These are phyloP conservation scores for Fusarium lyarnte DNA, from an alignment of 2,329 filamentous ascomycete genomes.

Conservation along the genomic window DNA sequence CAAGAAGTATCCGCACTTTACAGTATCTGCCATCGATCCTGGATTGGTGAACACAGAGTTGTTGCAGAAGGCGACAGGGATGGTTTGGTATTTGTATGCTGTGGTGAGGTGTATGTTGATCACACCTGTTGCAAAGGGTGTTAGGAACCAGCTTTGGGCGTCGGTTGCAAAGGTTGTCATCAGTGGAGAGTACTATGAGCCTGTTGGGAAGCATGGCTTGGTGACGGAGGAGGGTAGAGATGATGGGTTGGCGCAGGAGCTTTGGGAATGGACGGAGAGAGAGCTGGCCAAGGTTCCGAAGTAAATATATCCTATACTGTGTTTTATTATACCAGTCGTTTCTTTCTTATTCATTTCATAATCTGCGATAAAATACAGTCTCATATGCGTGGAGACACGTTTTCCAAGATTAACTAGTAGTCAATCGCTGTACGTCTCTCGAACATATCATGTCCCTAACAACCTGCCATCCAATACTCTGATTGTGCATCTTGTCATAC, in stretches of 20 bases:
- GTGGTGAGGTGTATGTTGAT: not conserved
- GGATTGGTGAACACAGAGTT: not conserved
- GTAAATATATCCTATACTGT: accelerated
- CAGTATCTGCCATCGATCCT: not conserved
- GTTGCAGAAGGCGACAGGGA: not conserved
- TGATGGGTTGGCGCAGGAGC: accelerated
- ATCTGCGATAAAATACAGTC: not conserved
- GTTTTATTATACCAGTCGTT: accelerated
- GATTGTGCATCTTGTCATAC: constrained; percentile 27
- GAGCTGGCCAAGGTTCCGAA: not conserved
- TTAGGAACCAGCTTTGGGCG: not conserved
- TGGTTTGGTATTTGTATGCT: not conserved
- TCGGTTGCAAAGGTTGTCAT: not conserved
- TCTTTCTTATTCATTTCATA: not conserved
- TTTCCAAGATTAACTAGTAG: accelerated
- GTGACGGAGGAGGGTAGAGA: not conserved
- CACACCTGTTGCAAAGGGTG: not conserved
- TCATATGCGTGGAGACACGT: not conserved
- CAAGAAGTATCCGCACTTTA: not conserved
- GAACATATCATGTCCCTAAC: constrained; percentile 25
- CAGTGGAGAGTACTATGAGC: not conserved
- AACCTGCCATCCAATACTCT: constrained; percentile 38
- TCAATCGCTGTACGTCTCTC: not conserved
- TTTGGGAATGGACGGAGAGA: not conserved
- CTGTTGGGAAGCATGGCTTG: not conserved